Base-by-base conservation (phyloP, 805 yeast genomes). In the Barnettozyma wickerhamii region DNA sequence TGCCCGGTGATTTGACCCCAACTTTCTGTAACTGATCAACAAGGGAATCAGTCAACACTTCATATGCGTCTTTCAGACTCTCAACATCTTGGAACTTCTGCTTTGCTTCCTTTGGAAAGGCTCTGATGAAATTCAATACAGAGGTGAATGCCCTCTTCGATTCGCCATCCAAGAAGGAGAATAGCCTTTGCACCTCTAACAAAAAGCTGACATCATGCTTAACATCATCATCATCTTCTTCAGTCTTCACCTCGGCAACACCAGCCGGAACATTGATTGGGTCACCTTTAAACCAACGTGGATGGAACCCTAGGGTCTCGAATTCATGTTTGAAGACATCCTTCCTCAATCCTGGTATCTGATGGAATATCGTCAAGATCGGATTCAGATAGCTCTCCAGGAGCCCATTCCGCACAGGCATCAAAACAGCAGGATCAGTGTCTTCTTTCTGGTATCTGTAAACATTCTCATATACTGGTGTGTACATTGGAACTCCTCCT, bases 301-400 rank as follows among this genome's bases (percentile, higher is more conserved):
- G 60, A 13, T 62, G 50, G 42, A 51, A 69, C 0, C 70, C 69
- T 39, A 68, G 58, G 4, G 58, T 55, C 3, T 50, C 45, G 42
- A 60, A 65, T n/a, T 56, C 51, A 28, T 58, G 63, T 2, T 50
- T 45, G 37, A 64, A 51, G 2, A 71, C 45, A 0, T 52, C 40
- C 30, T 58, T 57, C 13, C 63, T 57, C 26, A 72, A 61, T 5
- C 41, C 41, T 1, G 69, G 61, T 7, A 68, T 53, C 34, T 64
- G 60, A n/a, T 65, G 61, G 6, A 73, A 47, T 6, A 69, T 58
- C 52, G 60, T 61, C 21, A 73, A 43, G 14, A 73, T 31, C 1
- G 77, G 69, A 4, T 69, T 68, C 49, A 71, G 53, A 45, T 66
- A 65, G 17, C 66, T 63, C 45, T 69, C 75, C 30, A 63, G 49